Percentiles rank a stretch among this genome's conserved stretches.
Conservation (phyloP, 192 early-diverging fungal genomes). For the Coemansia asiatica region DNA sequence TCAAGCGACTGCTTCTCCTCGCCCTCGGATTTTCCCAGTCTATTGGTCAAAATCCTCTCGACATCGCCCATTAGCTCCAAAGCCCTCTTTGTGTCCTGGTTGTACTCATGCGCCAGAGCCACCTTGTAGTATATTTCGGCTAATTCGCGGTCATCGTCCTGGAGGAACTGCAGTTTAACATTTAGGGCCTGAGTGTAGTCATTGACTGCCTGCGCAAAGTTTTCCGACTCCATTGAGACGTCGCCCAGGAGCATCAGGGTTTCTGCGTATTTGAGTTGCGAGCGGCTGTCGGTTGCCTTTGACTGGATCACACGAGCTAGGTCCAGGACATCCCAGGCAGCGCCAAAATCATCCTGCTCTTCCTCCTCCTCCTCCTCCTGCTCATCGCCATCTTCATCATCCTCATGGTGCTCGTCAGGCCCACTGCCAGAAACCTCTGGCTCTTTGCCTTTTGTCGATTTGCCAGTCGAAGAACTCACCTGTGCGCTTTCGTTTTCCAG, state of each 20-base stretch:
- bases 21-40: slow-evolving; percentile 18
- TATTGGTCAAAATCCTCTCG: slow-evolving; percentile 39
- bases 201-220: slow-evolving; percentile 51
- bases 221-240: slow-evolving; percentile 83
- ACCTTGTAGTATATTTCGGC: slow-evolving; percentile 58
- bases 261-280: slow-evolving; percentile 67
- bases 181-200: slow-evolving; percentile 43
- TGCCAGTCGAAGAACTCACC: slow-evolving; percentile 15
- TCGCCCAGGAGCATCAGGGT: slow-evolving; percentile 72
- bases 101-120: slow-evolving; percentile 54
- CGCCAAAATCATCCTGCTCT: slow-evolving; percentile 59
- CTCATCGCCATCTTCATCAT: slow-evolving; percentile 24
- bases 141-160: slow-evolving; percentile 44
- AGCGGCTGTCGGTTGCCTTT: slow-evolving; percentile 57
- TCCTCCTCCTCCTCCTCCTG: slow-evolving; percentile 40
- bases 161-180: slow-evolving; percentile 39
- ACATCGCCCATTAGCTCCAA: slow-evolving; percentile 48
- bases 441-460: slow-evolving; percentile 27
- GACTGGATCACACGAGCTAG: slow-evolving; percentile 79
- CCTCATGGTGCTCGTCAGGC: slow-evolving; percentile 37
- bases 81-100: slow-evolving; percentile 36
- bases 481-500: slow-evolving; percentile 29
- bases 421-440: slow-evolving; percentile 20
- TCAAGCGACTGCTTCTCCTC: slow-evolving; percentile 26
- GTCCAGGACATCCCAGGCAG: slow-evolving; percentile 85